phyloP scores from a whole-genome alignment of 179 eudicot species.

The Drosera spatulata region DNA sequence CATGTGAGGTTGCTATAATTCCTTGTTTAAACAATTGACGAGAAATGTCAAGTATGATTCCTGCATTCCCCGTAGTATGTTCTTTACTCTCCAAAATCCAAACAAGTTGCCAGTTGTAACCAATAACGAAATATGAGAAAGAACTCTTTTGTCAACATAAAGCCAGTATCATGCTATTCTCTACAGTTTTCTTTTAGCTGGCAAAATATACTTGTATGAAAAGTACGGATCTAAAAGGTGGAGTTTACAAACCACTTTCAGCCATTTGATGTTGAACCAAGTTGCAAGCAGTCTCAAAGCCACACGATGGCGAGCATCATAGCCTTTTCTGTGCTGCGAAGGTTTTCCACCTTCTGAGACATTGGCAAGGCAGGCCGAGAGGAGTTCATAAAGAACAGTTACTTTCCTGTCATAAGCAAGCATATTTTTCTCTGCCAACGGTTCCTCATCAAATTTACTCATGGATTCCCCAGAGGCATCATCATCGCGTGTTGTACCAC shows the following conservation, averaged over 20 bases:
- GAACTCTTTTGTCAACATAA: too few relatives aligned
- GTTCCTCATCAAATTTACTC: conserved; percentile 32
- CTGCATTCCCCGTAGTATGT: too few relatives aligned
- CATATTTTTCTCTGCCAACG: conserved; percentile 47
- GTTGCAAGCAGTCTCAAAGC: conserved; percentile 80
- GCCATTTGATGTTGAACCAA: conserved; percentile 90
- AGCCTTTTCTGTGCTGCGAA: conserved; percentile 46
- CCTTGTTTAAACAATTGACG: too few relatives aligned
- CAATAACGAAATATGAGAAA: too few relatives aligned
- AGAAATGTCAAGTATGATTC: too few relatives aligned
- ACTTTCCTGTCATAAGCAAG: conserved; percentile 69
- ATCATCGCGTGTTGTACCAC: conserved; percentile 16
- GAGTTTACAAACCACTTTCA: conserved; percentile 51
- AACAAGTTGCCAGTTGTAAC: too few relatives aligned
- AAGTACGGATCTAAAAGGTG: neutral
- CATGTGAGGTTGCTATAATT: too few relatives aligned
- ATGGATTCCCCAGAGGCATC: conserved; percentile 19
- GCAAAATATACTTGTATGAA: too few relatives aligned
- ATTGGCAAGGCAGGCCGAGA: conserved; percentile 81
- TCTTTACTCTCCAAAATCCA: too few relatives aligned
- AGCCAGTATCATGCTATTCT: too few relatives aligned
- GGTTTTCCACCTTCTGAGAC: conserved; percentile 40
- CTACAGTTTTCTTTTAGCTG: too few relatives aligned
- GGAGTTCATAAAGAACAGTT: conserved; percentile 70
- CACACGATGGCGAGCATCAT: conserved; percentile 90